Evolutionary conservation across 1,139 yeast genomes (phyloP).

Genomic region (Pichia sp.): DNA sequence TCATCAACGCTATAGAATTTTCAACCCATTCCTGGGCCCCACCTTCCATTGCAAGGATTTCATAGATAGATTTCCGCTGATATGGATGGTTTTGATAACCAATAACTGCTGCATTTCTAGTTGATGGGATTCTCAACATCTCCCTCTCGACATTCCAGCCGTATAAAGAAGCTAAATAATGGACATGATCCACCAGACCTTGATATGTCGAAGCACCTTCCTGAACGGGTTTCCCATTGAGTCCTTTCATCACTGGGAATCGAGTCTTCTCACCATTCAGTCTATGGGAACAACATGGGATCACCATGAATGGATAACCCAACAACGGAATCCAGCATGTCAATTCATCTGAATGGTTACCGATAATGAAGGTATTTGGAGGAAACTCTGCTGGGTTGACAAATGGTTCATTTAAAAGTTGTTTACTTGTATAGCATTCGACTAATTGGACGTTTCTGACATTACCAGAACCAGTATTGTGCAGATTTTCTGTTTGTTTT

Average conservation of each 20-base stretch:
- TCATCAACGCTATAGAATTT: constrained; percentile 60
- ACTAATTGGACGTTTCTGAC: constrained; percentile 27
- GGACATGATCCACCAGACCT: constrained; percentile 78
- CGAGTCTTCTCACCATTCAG: constrained; percentile 69
- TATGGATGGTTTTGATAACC: constrained; percentile 40
- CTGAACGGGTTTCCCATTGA: constrained; percentile 19
- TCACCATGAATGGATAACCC: constrained; percentile 80
- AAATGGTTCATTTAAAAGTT: constrained; percentile 44
- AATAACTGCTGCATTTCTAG: constrained; percentile 85
- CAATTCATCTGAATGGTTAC: constrained; percentile 92
- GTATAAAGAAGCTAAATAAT: constrained; percentile 50
- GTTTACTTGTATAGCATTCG: constrained; percentile 39
- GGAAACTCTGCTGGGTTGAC: constrained; percentile 66
- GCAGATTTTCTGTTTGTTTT: background rate
- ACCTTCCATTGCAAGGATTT: constrained; percentile 62
- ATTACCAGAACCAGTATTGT: background rate
- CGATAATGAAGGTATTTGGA: constrained; percentile 69
- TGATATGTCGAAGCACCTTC: constrained; percentile 56
- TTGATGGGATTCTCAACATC: constrained; percentile 88
- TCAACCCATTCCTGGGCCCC: constrained; percentile 92
- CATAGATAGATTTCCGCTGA: constrained; percentile 39
- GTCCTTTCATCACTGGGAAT: constrained; percentile 35
- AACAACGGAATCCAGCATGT: constrained; percentile 93
- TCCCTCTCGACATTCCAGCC: constrained; percentile 89
- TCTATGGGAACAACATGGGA: constrained; percentile 93